phyloP scores from a whole-genome alignment of 2,329 filamentous ascomycete species.

The Aspergillus transmontanensis region DNA sequence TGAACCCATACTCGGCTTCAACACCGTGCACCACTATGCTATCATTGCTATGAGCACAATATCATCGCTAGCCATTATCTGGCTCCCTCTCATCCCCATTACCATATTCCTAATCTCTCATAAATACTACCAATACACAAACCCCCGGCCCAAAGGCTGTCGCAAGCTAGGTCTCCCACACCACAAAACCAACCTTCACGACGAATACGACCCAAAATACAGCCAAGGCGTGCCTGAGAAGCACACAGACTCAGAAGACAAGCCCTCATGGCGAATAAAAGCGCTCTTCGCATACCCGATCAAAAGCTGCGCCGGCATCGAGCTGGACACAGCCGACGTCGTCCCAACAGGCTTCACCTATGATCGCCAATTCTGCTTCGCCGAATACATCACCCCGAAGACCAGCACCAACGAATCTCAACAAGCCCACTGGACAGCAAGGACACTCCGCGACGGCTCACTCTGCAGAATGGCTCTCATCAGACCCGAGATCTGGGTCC shows the following conservation, averaged over 20 bases:
- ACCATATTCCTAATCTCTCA: slow-evolving; percentile 5
- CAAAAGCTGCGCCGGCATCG: slow-evolving; percentile 78
- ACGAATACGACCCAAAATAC: slow-evolving; percentile 59
- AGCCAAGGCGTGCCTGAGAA: slow-evolving; percentile 36
- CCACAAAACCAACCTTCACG: slow-evolving; percentile 54
- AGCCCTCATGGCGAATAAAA: slow-evolving; percentile 56
- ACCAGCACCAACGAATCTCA: not conserved
- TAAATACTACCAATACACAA: slow-evolving; percentile 5
- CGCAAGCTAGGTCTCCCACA: slow-evolving; percentile 52
- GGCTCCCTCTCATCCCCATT: not conserved
- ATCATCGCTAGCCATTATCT: slow-evolving; percentile 1
- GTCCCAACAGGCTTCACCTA: slow-evolving; percentile 71
- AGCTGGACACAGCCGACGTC: slow-evolving; percentile 66
- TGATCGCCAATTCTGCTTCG: slow-evolving; percentile 83
- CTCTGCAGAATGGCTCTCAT: slow-evolving; percentile 70
- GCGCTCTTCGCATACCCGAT: slow-evolving; percentile 80
- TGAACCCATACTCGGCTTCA: not conserved
- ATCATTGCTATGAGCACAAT: not conserved
- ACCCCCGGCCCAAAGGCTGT: slow-evolving; percentile 49
- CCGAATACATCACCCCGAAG: slow-evolving; percentile 56
- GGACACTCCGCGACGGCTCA: slow-evolving; percentile 46
- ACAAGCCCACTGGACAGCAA: slow-evolving; percentile 40
- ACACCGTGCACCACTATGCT: not conserved
- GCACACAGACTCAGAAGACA: slow-evolving; percentile 34
- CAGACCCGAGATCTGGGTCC: slow-evolving; percentile 62